Evolutionary conservation across 2,329 filamentous ascomycete genomes (phyloP).

Genomic region (Monosporascus sp.): DNA sequence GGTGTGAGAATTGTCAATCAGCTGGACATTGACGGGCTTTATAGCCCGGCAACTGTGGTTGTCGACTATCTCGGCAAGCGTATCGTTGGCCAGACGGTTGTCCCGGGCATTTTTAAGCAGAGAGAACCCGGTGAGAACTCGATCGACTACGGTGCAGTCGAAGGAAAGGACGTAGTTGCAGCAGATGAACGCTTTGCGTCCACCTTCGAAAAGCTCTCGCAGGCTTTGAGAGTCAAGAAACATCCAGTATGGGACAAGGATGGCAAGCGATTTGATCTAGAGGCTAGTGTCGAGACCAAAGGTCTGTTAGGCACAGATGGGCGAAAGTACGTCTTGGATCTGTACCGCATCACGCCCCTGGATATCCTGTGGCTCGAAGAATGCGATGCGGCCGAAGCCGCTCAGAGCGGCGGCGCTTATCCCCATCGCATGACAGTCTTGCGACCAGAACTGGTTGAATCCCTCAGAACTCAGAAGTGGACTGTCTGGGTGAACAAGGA

Average conservation of each 20-base stretch:
- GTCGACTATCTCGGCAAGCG: constrained; percentile 97
- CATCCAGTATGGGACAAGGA: constrained; percentile 99
- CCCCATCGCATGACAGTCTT: constrained; percentile 96
- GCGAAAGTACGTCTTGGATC: constrained; percentile 92
- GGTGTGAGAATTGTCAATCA: constrained; percentile 96
- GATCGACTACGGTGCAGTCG: constrained; percentile 96
- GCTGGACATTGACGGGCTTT: constrained; percentile 88
- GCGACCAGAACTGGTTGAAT: constrained; percentile 82
- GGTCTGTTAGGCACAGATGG: constrained; percentile 95
- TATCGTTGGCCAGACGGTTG: constrained; percentile 95
- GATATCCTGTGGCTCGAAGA: constrained; percentile 90
- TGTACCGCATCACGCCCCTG: constrained; percentile 90
- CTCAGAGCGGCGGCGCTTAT: constrained; percentile 51
- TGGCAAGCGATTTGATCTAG: constrained; percentile 79
- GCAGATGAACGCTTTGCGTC: constrained; percentile 80
- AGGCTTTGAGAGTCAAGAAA: constrained; percentile 84
- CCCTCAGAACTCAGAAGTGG: constrained; percentile 78
- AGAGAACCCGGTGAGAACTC: constrained; percentile 95
- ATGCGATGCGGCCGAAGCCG: constrained; percentile 43
- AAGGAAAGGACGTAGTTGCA: constrained; percentile 92
- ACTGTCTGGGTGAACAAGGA: constrained; percentile 82
- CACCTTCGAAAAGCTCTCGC: constrained; percentile 85
- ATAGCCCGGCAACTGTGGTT: constrained; percentile 92
- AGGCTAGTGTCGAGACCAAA: constrained; percentile 96
- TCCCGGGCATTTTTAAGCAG: constrained; percentile 98